Conservation (phyloP, 306 rosid species). For the Sicyos baderoa region DNA sequence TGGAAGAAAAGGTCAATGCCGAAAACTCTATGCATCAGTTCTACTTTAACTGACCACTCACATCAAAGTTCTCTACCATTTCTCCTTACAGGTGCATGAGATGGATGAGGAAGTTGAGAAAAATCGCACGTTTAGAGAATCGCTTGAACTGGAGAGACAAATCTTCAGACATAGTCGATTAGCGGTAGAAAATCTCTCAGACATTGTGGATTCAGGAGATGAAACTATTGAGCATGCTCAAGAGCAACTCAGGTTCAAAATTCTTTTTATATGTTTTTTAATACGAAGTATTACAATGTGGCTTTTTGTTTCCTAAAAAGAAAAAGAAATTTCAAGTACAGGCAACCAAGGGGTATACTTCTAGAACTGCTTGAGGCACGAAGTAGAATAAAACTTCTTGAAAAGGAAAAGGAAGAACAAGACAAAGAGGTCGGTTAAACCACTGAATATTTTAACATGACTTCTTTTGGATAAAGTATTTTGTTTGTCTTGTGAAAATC, state of each 20-base stretch:
- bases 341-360: conserved; percentile 36
- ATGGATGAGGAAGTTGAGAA: conserved; percentile 81
- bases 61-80: conserved; percentile 1
- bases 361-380: conserved; percentile 60
- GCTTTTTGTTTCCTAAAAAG: conserved; percentile 17
- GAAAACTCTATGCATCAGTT: background rate
- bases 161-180: conserved; percentile 54
- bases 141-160: conserved; percentile 68
- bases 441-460: background rate
- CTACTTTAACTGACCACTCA: background rate
- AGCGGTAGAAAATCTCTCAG: conserved; percentile 46
- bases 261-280: conserved; percentile 19
- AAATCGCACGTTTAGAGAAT: conserved; percentile 60
- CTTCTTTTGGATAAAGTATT: background rate
- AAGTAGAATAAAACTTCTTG: conserved; percentile 59
- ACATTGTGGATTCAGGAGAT: conserved; percentile 39
- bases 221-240: conserved; percentile 34
- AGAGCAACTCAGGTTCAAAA: conserved; percentile 48
- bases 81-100: conserved; percentile 52
- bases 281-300: conserved; percentile 15
- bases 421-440: conserved; percentile 52
- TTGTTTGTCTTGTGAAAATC: background rate
- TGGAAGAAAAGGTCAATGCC: conserved; percentile 68
- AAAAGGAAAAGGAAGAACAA: conserved; percentile 60
- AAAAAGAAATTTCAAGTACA: conserved; percentile 28